These are phyloP conservation scores for Globisporangium okanoganense DNA, from an alignment of 352 stramenopile genomes.

Conservation along the genomic window DNA sequence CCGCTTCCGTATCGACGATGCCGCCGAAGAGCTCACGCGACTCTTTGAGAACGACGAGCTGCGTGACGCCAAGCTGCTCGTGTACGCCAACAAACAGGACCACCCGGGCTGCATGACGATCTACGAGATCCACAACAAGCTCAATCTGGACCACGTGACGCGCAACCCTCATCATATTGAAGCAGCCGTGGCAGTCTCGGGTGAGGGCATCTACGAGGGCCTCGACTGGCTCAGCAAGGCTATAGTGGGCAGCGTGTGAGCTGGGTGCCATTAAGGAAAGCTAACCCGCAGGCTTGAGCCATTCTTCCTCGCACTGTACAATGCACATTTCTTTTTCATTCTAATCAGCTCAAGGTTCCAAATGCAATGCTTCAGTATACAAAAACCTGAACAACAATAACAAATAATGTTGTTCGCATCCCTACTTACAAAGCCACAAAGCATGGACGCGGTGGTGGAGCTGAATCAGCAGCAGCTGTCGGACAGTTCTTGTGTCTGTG, in stretches of 20 bases:
- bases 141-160: conserved; percentile 30
- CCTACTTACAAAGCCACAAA: too few species aligned
- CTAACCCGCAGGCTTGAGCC: too few species aligned
- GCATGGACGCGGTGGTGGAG: neutral
- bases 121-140: conserved; percentile 24
- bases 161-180: conserved; percentile 29
- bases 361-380: too few species aligned
- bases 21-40: conserved; percentile 29
- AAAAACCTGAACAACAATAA: too few species aligned
- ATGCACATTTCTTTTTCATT: neutral
- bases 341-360: too few species aligned
- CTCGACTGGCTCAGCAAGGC: conserved; percentile 38
- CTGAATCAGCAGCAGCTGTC: neutral
- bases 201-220: conserved; percentile 39
- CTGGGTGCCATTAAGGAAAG: neutral
- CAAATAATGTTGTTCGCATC: too few species aligned
- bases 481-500: neutral
- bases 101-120: conserved; percentile 23
- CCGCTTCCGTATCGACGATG: conserved; percentile 41
- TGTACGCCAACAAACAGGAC: conserved; percentile 49
- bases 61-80: conserved; percentile 28
- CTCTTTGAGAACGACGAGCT: conserved; percentile 44
- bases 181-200: conserved; percentile 24
- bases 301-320: neutral
- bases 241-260: conserved; percentile 12